These are phyloP conservation scores for Lepidium aucheri DNA, from an alignment of 345 rosid genomes.

Conservation along the genomic window DNA sequence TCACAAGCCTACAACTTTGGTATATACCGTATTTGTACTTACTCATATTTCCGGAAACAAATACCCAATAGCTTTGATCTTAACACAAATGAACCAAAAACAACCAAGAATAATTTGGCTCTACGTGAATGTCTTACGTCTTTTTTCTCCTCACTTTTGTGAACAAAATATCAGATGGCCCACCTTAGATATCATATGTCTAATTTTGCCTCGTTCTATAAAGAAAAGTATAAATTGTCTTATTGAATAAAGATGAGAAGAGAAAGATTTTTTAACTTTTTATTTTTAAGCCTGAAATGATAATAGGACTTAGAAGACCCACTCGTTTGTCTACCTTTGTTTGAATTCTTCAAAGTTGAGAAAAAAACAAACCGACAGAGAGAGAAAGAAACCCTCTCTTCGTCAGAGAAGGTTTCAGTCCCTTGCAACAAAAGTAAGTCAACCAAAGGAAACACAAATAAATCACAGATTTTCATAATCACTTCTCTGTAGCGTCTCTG, in stretches of 20 bases:
- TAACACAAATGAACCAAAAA: background rate
- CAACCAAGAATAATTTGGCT: background rate
- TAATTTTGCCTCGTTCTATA: background rate
- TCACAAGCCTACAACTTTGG: background rate
- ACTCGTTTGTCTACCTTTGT: slow-evolving; percentile 16
- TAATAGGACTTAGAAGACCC: slow-evolving; percentile 15
- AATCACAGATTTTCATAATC: slow-evolving; percentile 16
- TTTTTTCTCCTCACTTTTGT: background rate
- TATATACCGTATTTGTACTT: background rate
- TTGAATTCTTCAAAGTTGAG: background rate
- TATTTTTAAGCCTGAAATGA: slow-evolving; percentile 3
- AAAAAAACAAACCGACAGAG: slow-evolving; percentile 21
- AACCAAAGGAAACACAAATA: background rate
- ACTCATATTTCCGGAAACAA: background rate
- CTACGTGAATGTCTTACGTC: background rate
- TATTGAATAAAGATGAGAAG: slow-evolving; percentile 8
- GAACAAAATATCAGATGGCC: background rate
- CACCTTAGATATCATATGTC: background rate
- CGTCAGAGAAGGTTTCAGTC: background rate
- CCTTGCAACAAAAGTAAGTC: slow-evolving; percentile 17
- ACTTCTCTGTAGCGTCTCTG: slow-evolving; percentile 33
- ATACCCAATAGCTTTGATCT: background rate
- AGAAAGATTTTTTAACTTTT: background rate
- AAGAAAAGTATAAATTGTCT: slow-evolving; percentile 14
- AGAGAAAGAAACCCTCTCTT: slow-evolving; percentile 10